Percentiles rank a stretch among this genome's conserved stretches.
These are phyloP conservation scores for Sphenostylis stenocarpa DNA, from an alignment of 306 rosid species.

Conservation along the genomic window DNA sequence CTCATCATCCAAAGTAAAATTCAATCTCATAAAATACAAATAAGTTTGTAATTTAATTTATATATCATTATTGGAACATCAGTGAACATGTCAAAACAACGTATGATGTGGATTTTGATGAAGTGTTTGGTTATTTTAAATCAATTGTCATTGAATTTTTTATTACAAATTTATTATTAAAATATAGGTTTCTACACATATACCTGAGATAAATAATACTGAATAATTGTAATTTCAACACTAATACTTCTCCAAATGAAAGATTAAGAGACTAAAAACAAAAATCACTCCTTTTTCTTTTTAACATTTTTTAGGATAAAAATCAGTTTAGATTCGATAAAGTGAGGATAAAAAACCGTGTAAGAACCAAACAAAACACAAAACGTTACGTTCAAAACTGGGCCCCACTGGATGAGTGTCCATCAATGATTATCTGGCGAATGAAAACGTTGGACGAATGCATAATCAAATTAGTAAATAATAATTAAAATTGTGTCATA, in stretches of 20 bases:
- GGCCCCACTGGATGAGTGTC: slow-evolving; percentile 36
- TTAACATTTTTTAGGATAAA: slow-evolving; percentile 25
- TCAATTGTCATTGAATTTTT: no score
- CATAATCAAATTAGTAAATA: neutral
- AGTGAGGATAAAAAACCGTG: neutral
- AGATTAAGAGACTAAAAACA: neutral
- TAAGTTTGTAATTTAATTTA: no score
- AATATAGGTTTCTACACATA: neutral
- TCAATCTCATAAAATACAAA: no score
- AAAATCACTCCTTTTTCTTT: slow-evolving; percentile 10
- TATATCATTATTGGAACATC: no score
- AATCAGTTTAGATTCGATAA: neutral
- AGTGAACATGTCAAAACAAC: no score
- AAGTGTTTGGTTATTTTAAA: no score
- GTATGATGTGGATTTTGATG: no score
- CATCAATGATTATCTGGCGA: slow-evolving; percentile 24
- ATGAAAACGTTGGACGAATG: slow-evolving; percentile 31
- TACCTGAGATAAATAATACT: neutral
- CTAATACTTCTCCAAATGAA: neutral
- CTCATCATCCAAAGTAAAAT: no score
- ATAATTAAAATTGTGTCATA: neutral
- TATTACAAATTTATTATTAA: neutral
- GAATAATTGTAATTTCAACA: neutral
- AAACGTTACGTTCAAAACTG: slow-evolving; percentile 52
- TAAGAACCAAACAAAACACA: neutral